Conservation (phyloP, 106 monocot genomes). For the Allium cepa region DNA sequence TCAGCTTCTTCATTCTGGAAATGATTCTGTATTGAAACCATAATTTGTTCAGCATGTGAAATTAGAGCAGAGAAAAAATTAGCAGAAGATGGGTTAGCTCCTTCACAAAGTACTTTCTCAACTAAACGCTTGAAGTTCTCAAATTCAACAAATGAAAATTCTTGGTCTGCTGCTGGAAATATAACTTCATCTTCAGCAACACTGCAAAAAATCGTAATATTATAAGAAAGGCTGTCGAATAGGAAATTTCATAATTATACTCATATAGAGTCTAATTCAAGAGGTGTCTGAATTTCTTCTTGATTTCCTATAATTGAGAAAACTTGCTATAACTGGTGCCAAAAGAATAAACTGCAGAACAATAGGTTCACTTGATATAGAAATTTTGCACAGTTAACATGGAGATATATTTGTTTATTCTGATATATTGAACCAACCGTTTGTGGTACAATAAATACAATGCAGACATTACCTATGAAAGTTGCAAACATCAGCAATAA, state of each 20-base stretch:
- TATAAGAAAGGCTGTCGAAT: too few relatives aligned
- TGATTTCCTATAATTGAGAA: too few relatives aligned
- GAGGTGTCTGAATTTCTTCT: too few relatives aligned
- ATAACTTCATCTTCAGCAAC: constrained; percentile 92
- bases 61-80: constrained; percentile 55
- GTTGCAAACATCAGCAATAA: constrained; percentile 87
- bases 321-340: too few relatives aligned
- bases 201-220: constrained; percentile 27
- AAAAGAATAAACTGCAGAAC: too few relatives aligned
- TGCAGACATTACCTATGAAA: constrained; percentile 62
- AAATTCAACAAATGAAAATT: constrained; percentile 56
- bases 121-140: constrained; percentile 63
- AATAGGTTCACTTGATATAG: too few relatives aligned
- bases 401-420: too few relatives aligned
- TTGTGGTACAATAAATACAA: neutral
- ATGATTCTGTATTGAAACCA: constrained; percentile 67
- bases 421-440: neutral
- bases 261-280: too few relatives aligned
- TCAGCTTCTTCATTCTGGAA: constrained; percentile 67
- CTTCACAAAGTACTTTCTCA: constrained; percentile 60
- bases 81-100: constrained; percentile 45
- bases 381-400: too few relatives aligned
- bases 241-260: too few relatives aligned
- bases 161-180: constrained; percentile 76
- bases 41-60: constrained; percentile 77